Evolutionary conservation across 2,329 filamentous ascomycete genomes (phyloP).

Genomic region (Calcarisporium arbuscula): DNA sequence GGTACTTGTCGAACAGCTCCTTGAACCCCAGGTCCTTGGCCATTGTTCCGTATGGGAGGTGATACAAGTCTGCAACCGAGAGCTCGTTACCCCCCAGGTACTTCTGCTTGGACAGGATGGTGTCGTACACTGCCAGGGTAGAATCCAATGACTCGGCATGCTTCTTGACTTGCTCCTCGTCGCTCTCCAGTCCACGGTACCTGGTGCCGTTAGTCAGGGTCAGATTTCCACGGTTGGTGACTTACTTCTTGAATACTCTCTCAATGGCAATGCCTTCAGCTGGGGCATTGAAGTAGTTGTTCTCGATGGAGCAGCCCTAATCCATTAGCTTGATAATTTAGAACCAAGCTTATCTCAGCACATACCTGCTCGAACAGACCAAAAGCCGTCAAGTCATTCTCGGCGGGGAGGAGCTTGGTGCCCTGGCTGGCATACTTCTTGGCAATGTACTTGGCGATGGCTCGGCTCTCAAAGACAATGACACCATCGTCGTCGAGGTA

Average conservation of each 20-base stretch:
- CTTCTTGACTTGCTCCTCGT: too few relatives aligned
- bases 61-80: constrained; percentile 1
- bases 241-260: neutral
- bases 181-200: too few relatives aligned
- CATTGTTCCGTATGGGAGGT: neutral
- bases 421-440: neutral
- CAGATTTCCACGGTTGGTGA: neutral
- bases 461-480: neutral
- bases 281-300: neutral
- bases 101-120: neutral
- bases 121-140: neutral
- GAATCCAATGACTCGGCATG: too few relatives aligned
- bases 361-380: neutral
- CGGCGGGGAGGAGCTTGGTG: neutral
- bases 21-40: neutral
- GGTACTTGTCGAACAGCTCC: neutral
- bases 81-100: constrained; percentile 1
- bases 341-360: neutral
- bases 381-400: neutral
- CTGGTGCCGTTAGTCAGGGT: too few relatives aligned
- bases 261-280: neutral
- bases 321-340: constrained; percentile 1
- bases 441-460: neutral
- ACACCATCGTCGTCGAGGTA: neutral
- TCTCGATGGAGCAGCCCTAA: neutral